Evolutionary conservation across 202 grass and related monocot species (phyloP).

Genomic region (Setaria viridis): DNA sequence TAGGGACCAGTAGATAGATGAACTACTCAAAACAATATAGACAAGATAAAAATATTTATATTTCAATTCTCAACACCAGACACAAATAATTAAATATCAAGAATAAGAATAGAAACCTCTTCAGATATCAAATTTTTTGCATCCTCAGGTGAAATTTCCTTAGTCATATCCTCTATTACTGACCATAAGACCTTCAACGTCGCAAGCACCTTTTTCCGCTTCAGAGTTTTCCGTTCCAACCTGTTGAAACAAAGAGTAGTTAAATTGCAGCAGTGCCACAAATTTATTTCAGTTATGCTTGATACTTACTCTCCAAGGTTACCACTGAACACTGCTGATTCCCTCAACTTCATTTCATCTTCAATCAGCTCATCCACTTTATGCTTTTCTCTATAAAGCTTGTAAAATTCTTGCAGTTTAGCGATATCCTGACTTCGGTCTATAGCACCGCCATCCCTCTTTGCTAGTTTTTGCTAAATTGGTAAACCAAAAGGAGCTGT

Average conservation of each 20-base stretch:
- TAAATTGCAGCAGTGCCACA: slow-evolving; percentile 25
- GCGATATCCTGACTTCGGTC: slow-evolving; percentile 86
- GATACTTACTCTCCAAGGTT: slow-evolving; percentile 86
- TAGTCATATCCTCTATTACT: slow-evolving; percentile 84
- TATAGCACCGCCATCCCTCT: slow-evolving; percentile 71
- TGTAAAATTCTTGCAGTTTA: slow-evolving; percentile 94
- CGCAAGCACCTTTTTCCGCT: slow-evolving; percentile 90
- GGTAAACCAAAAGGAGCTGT: slow-evolving; percentile 21
- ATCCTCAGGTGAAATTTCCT: slow-evolving; percentile 82
- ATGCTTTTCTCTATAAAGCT: slow-evolving; percentile 84
- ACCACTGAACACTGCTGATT: slow-evolving; percentile 78
- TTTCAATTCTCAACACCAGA: background rate
- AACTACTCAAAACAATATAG: background rate
- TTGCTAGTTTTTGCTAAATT: slow-evolving; percentile 93
- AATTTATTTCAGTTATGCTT: slow-evolving; percentile 25
- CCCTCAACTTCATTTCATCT: slow-evolving; percentile 93
- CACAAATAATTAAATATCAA: slow-evolving; percentile 32
- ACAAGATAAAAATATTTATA: background rate
- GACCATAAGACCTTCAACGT: slow-evolving; percentile 88
- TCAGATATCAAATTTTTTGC: slow-evolving; percentile 85
- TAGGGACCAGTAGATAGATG: background rate
- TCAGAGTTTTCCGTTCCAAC: slow-evolving; percentile 86
- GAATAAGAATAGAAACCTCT: slow-evolving; percentile 65
- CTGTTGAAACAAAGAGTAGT: slow-evolving; percentile 48
- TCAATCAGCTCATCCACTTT: slow-evolving; percentile 88